Evolutionary conservation across 345 rosid species (phyloP), one percentile per base, ranked within the genome.

Genomic region (Moricandia moricandioides): DNA sequence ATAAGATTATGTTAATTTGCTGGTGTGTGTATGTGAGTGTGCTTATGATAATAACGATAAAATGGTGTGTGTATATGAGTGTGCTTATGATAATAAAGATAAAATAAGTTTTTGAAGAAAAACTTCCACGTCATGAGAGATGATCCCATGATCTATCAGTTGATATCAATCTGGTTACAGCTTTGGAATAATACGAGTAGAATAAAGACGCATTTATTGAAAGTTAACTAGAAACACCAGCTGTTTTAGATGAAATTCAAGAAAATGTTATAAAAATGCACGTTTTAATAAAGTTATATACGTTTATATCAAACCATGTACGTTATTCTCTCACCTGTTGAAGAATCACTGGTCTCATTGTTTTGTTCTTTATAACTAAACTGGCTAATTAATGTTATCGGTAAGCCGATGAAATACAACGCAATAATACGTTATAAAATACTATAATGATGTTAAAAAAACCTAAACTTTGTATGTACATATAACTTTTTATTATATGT

Each of bases 181-280:
- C 24, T 72, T 62, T 8, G 13, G 49, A 75, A 68, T 47, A 43
- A 74, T 31, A 45, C 7, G 40, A 65, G 18, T 14, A 74, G 30
- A 18, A 37, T 11, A 30, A 65, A 29, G 40, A 14, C 55, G 4
- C 37, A 21, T n/a, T 12, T 49, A 10, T 26, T 62, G 33, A 27
- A 58, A 6, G 61, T 8, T 51, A 24, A 51, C 26, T 62, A 18
- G 61, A 64, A 57, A 18, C n/a, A 47, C 24, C 45, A 61, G 34
- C 59, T 71, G 49, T 47, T 61, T 60, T 59, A 40, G 31, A 11
- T 0, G 24, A 7, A 4, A 29, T 59, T 7, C 6, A 8, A 26
- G 33, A 35, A 61, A 31, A 60, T 12, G 60, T 26, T 17, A 71
- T 14, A 71, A 49, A 49, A 27, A 47, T n/a, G 60, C 52, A 72